Base-by-base conservation (phyloP, 208 protist genomes). In the Trypanosoma scelopori region DNA sequence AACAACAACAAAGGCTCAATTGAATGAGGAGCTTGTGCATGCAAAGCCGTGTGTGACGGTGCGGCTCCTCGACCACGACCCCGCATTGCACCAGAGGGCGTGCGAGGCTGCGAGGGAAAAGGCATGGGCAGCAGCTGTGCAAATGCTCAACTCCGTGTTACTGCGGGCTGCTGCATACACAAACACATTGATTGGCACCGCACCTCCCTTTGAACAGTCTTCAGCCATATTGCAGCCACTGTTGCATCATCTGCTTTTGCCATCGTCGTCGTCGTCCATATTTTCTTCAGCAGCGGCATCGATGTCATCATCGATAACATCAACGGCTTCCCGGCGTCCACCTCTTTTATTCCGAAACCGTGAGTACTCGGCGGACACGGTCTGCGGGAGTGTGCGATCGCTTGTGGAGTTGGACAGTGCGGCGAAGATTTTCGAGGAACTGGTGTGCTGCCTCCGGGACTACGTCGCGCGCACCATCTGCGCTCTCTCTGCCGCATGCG, bases 341-440 rank as follows among this genome's bases (percentile, higher is more conserved):
- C 39, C 57, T 7, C 12, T 65, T 28, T 22, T 52, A 30, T 37
- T 65, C 53, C 5, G 15, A 28, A 48, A 52, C 43, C 51, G 51
- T 25, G 55, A 58, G 45, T 91, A 91, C 74, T 78, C 79, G 1
- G 73, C 74, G 0, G 85, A 91, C 69, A 52, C 50, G 6, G 66
- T 73, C 6, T 71, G 79, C 55, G 74, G 74, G 52, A 84, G 77
- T 50, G 85, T 91, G 47, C 79, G 68, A 9, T 65, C 57, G 43
- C 71, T 91, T 9, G 72, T 88, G 25, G 78, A 87, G 46, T 48
- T 71, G 20, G 78, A 72, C 20, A 62, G 42, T 46, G 56, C 55
- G 11, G 42, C 52, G 1, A 47, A 32, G 6, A 46, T 84, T 18
- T 58, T 76, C 32, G 70, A 60, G 37, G n/a, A 67, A 23, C 65